Evolutionary conservation across 768 basidiomycete genomes (phyloP), one percentile per base, ranked within the genome.

Genomic region (Russula abietina): DNA sequence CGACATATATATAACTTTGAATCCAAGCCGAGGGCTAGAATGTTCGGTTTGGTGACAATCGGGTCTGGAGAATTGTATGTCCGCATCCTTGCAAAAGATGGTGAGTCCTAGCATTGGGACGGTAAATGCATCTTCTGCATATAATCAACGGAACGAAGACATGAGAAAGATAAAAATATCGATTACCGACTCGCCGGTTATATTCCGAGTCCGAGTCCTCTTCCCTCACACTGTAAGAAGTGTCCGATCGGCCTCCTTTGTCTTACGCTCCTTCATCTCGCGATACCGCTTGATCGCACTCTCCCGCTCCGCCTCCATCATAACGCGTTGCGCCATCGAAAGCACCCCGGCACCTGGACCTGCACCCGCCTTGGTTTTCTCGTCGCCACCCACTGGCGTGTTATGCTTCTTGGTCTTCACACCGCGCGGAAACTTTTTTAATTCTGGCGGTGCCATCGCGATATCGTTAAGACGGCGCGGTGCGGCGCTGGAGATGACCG

Each of bases 241-340:
- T n/a, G 52, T 55, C 36, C 17, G 62, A 24, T 55, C 52, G n/a
- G 16, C n/a, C 19, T 46, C 69, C 76, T 79, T 67, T 70, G 75
- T 9, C 55, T 45, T 64, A 33, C 48, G 54, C 24, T 81, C 84
- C 72, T 87, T 91, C 72, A 91, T 69, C 72, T 86, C 81, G 62
- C 90, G 76, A 72, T 91, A 91, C 58, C 80, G 78, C 69, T 73
- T 74, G 62, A 93, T 85, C 24, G 75, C 88, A 63, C 80, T 85
- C 68, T 88, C 85, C 65, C 90, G 79, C 61, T 91, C 89, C 57
- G 78, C 77, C 69, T 88, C 88, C 82, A 93, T 84, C 84, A 89
- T 84, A 7, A 78, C 78, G 70, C 83, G 85, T 75, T 91, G 88
- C 16, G 86, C 84, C 81, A 90, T 85, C 32, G 86, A 87, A 33